Evolutionary conservation across 257 asterid genomes (phyloP), one percentile per base, ranked within the genome.

Genomic region (Capsicum rhomboideum): DNA sequence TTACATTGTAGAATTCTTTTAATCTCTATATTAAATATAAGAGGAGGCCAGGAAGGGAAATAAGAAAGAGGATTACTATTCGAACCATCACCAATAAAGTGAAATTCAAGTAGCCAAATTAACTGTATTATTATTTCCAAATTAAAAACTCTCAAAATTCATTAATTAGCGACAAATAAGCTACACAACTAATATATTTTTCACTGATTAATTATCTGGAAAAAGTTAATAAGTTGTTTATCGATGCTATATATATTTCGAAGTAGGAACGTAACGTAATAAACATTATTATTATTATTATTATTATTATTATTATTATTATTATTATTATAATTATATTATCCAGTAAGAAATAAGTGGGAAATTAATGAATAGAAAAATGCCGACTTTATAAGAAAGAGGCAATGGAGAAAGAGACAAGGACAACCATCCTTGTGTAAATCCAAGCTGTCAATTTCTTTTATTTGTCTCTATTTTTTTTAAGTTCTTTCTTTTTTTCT

Each of bases 371-470:
- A 67, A 6, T 68, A 79, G 17, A 42, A 59, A 40, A 79, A 14
- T 29, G 71, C 18, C 29, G 63, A 84, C 59, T 75, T 74, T 44
- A 1, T 72, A 17, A 49, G 42, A 16, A 23, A 74, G 40, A 46
- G 84, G 75, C 78, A 84, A 82, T n/a, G 59, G 79, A 58, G 59
- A 58, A 82, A 10, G 74, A 49, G 88, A 89, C 93, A 85, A 93
- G 64, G 55, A 87, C 84, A 84, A 37, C 75, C 63, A 83, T 89
- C 90, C 87, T 83, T 82, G 74, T 91, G 87, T 75, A 90, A 93
- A 87, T 93, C 89, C 94, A 91, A 91, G 93, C 90, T 53, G 71
- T 91, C 58, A 85, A 80, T 89, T 78, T 83, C 85, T 28, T 44
- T 50, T 77, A 29, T 26, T 83, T 86, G 79, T 11, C 71, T 63